Evolutionary conservation across 257 asterid genomes (phyloP), one percentile per base, ranked within the genome.

Genomic region (Datura wrightii): DNA sequence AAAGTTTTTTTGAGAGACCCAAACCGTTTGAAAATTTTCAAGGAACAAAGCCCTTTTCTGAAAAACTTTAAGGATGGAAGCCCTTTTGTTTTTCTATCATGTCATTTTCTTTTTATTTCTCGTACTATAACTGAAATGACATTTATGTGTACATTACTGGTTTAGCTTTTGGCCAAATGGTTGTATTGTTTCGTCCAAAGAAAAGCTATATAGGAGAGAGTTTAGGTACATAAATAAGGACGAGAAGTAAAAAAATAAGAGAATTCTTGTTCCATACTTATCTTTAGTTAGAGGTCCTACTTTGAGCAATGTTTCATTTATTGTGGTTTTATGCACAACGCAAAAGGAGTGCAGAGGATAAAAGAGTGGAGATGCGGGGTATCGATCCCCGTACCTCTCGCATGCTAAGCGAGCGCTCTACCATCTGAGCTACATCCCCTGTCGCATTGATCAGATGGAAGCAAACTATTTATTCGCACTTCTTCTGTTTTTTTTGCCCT

Each of bases 341-440:
- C 31, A 24, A 24, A 24, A 24, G 31, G 31, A 24, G 31, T 24
- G 31, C 31, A n/a, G 31, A 24, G 42, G 4, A 4, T 39, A 2
- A 39, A 8, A 8, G 2, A 2, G 0, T 88, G 93, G 93, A 90
- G 90, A 90, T 86, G 88, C 91, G 90, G 90, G 89, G 90, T 86
- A 86, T 87, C 90, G 91, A 89, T 86, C 89, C 90, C 91, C 90
- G 87, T 85, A 84, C 89, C 89, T 87, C 89, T 90, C 91, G 88
- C 50, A 67, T 67, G 78, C 78, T 67, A 67, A 67, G 50, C 78
- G 89, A 89, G 90, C 86, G 89, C 90, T 91, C 91, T 91, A 91
- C 93, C 93, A 88, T 91, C 91, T 89, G 92, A 89, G 91, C 92
- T 91, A 91, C 94, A 91, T 86, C 92, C 92, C 92, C 94, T 10